A percentile compares a stretch with the other conserved stretches of the same genome.
phyloP scores from a whole-genome alignment of 176 grass and related monocot genomes.

The Oryza rufipogon region DNA sequence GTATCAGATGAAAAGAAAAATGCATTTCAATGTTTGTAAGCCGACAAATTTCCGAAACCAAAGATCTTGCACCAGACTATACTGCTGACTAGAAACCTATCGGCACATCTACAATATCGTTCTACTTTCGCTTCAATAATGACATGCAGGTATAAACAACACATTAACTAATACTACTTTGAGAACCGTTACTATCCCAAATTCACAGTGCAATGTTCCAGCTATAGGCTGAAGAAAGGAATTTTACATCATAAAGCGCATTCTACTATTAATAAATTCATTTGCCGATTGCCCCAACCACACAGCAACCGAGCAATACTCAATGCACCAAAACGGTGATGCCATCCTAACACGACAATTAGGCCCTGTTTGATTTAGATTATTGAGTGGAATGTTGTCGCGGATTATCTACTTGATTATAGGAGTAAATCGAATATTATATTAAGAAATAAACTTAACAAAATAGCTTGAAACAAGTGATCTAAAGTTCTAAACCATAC shows the following conservation, averaged over 20 bases:
- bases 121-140: not conserved
- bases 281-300: not conserved
- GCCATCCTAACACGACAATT: not conserved
- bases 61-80: slow-evolving; percentile 7
- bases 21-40: not conserved
- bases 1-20: not conserved
- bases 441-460: too few relatives aligned
- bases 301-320: not conserved
- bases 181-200: not conserved
- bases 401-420: too few relatives aligned
- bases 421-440: too few relatives aligned
- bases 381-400: too few relatives aligned
- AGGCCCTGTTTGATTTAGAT: too few relatives aligned
- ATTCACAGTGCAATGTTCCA: not conserved
- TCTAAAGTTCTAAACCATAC: too few relatives aligned
- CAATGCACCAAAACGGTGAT: not conserved
- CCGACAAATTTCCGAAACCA: slow-evolving; percentile 1
- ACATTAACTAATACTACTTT: not conserved
- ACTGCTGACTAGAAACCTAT: not conserved
- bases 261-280: not conserved
- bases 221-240: not conserved
- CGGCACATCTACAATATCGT: not conserved
- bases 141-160: not conserved
- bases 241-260: not conserved
- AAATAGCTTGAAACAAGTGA: too few relatives aligned